These are phyloP conservation scores for Cladophialophora exuberans DNA, from an alignment of 2,329 filamentous ascomycete species.

Conservation along the genomic window DNA sequence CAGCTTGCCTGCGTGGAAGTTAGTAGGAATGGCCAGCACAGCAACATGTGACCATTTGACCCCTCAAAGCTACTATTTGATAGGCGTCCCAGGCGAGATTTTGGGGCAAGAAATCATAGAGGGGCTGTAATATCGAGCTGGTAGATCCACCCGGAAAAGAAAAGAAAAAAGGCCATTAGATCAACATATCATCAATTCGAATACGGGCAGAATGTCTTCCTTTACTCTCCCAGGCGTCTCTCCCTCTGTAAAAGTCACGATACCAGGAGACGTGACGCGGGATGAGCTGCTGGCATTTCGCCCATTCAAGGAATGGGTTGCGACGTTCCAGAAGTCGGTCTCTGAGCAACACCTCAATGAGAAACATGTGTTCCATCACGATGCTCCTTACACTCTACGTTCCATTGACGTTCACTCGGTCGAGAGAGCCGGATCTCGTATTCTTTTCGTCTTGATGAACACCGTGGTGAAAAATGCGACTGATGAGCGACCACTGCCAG, in stretches of 20 bases:
- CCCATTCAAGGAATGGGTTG: conserved; percentile 58
- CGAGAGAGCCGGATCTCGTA: conserved; percentile 55
- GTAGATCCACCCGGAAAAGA: too few relatives aligned
- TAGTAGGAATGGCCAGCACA: too few relatives aligned
- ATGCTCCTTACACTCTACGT: conserved; percentile 50
- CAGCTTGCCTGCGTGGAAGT: too few relatives aligned
- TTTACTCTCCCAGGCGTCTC: conserved; percentile 6
- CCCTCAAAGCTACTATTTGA: too few relatives aligned
- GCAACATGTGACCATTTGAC: too few relatives aligned
- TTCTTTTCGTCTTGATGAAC: conserved; percentile 61
- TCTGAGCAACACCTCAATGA: conserved; percentile 46
- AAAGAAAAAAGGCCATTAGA: background rate
- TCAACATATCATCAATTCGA: background rate
- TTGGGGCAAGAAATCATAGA: too few relatives aligned
- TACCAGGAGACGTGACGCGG: conserved; percentile 3
- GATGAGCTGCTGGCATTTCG: conserved; percentile 38
- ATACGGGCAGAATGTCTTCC: background rate
- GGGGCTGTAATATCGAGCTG: too few relatives aligned
- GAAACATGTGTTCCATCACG: conserved; percentile 56
- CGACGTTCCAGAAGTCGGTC: conserved; percentile 53
- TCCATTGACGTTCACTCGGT: conserved; percentile 57
- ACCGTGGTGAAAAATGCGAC: conserved; percentile 55
- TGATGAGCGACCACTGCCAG: conserved; percentile 54
- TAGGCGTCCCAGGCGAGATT: too few relatives aligned
- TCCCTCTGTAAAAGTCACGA: conserved; percentile 4